phyloP scores from a whole-genome alignment of 164 flowering plant species.

The Taxillus chinensis region DNA sequence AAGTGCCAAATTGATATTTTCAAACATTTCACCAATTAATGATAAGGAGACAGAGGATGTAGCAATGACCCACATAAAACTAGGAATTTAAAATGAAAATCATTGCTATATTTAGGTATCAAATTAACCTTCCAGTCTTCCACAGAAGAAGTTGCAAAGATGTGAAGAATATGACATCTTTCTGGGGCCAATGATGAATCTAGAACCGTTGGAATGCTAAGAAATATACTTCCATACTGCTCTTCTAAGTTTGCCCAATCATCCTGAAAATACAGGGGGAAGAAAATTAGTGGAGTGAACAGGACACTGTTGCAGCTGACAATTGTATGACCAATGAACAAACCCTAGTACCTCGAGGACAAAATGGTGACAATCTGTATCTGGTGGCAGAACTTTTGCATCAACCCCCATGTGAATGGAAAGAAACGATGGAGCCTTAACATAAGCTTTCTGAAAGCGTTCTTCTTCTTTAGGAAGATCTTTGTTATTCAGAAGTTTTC shows the following conservation, averaged over 20 bases:
- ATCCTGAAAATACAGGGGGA: slow-evolving; percentile 29
- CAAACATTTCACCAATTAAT: too few species aligned
- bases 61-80: neutral
- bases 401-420: slow-evolving; percentile 95
- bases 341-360: slow-evolving; percentile 67
- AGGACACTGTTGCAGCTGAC: neutral
- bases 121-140: slow-evolving; percentile 86
- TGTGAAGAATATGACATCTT: slow-evolving; percentile 85
- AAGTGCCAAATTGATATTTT: too few species aligned
- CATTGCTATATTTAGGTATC: neutral
- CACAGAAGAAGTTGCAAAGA: slow-evolving; percentile 78
- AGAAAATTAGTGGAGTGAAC: neutral
- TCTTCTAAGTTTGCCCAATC: slow-evolving; percentile 68
- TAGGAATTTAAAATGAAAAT: neutral
- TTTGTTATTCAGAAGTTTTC: slow-evolving; percentile 63
- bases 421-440: slow-evolving; percentile 95
- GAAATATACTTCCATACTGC: slow-evolving; percentile 91
- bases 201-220: slow-evolving; percentile 94
- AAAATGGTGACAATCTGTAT: slow-evolving; percentile 96
- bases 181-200: slow-evolving; percentile 88
- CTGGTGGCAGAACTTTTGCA: slow-evolving; percentile 79
- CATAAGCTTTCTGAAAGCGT: slow-evolving; percentile 71
- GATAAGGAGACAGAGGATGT: neutral
- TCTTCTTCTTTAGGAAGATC: slow-evolving; percentile 83
- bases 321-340: neutral